phyloP scores from a whole-genome alignment of 2,329 filamentous ascomycete species.

The Lizonia empirigonia region DNA sequence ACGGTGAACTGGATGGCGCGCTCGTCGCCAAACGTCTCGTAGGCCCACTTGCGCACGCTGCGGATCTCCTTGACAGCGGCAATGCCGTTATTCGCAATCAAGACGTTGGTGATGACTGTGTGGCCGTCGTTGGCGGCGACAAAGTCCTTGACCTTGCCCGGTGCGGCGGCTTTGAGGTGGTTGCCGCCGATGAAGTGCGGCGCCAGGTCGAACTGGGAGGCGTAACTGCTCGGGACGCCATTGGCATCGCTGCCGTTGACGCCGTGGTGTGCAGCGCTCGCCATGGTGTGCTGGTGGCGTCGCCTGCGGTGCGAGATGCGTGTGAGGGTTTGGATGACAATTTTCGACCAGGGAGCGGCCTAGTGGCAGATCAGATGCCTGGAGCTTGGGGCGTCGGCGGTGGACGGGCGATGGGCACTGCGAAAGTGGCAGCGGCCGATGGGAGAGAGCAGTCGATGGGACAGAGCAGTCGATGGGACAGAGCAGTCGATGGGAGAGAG shows the following conservation, averaged over 20 bases:
- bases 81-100: slow-evolving; percentile 99
- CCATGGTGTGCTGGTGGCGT: slow-evolving; percentile 40
- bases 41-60: slow-evolving; percentile 99
- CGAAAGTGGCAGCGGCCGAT: too few relatives aligned
- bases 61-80: slow-evolving; percentile 99
- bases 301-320: slow-evolving; percentile 32
- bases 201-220: slow-evolving; percentile 80
- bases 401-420: too few relatives aligned
- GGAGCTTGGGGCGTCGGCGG: too few relatives aligned
- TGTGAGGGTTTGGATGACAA: slow-evolving; percentile 25
- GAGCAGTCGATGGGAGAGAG: too few relatives aligned
- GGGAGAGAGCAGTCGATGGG: too few relatives aligned
- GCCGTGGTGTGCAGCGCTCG: slow-evolving; percentile 38
- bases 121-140: slow-evolving; percentile 87
- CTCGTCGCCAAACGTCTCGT: slow-evolving; percentile 99
- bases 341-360: slow-evolving; percentile 31
- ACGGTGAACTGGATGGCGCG: slow-evolving; percentile 98
- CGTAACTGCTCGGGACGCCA: slow-evolving; percentile 67
- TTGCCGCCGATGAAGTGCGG: slow-evolving; percentile 98
- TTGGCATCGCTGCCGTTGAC: slow-evolving; percentile 54
- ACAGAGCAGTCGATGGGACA: too few relatives aligned
- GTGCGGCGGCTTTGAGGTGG: slow-evolving; percentile 77
- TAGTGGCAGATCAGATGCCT: slow-evolving; percentile 32
- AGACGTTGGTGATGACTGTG: slow-evolving; percentile 97
- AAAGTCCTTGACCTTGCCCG: slow-evolving; percentile 94